Percentiles rank a stretch among this genome's conserved stretches.
These are phyloP conservation scores for Aureobasidium vineae DNA, from an alignment of 2,329 filamentous ascomycete species.

Conservation along the genomic window DNA sequence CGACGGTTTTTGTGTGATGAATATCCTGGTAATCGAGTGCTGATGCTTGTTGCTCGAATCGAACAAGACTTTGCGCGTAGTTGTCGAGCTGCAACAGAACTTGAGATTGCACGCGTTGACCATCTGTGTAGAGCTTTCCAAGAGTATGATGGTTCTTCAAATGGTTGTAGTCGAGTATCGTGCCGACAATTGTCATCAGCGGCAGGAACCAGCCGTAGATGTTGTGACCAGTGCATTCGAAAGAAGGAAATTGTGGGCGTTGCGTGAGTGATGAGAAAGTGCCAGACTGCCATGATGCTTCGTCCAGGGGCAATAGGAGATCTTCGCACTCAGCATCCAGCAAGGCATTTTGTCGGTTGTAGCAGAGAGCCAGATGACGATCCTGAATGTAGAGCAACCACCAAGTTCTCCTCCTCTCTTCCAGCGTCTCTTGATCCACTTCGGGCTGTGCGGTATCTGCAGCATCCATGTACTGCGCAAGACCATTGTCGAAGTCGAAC, in stretches of 20 bases:
- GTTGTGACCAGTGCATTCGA: slow-evolving; percentile 26
- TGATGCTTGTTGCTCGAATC: slow-evolving; percentile 22
- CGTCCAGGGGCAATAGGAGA: slow-evolving; percentile 21
- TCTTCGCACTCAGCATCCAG: slow-evolving; percentile 26
- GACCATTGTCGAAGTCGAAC: slow-evolving; percentile 24
- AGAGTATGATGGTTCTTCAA: slow-evolving; percentile 24
- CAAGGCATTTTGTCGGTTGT: slow-evolving; percentile 24
- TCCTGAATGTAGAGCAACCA: slow-evolving; percentile 27
- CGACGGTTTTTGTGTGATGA: slow-evolving; percentile 25
- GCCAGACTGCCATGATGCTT: slow-evolving; percentile 24
- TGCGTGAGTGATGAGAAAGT: slow-evolving; percentile 23
- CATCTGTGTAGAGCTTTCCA: slow-evolving; percentile 23
- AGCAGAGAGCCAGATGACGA: slow-evolving; percentile 24
- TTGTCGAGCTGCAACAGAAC: slow-evolving; percentile 22
- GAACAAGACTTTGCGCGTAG: slow-evolving; percentile 24
- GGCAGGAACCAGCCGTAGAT: slow-evolving; percentile 26
- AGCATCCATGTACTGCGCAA: slow-evolving; percentile 25
- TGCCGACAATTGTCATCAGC: slow-evolving; percentile 26
- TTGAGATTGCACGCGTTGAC: slow-evolving; percentile 22
- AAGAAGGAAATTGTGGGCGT: slow-evolving; percentile 23
- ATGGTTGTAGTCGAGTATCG: slow-evolving; percentile 26
- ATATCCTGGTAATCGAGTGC: slow-evolving; percentile 20
- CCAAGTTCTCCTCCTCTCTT: slow-evolving; percentile 22
- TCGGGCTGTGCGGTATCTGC: slow-evolving; percentile 7
- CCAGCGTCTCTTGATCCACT: slow-evolving; percentile 23